Percentiles rank a stretch among this genome's conserved stretches.
Conservation (phyloP, 2,329 filamentous ascomycete genomes). For the Harringtonia lauricola region DNA sequence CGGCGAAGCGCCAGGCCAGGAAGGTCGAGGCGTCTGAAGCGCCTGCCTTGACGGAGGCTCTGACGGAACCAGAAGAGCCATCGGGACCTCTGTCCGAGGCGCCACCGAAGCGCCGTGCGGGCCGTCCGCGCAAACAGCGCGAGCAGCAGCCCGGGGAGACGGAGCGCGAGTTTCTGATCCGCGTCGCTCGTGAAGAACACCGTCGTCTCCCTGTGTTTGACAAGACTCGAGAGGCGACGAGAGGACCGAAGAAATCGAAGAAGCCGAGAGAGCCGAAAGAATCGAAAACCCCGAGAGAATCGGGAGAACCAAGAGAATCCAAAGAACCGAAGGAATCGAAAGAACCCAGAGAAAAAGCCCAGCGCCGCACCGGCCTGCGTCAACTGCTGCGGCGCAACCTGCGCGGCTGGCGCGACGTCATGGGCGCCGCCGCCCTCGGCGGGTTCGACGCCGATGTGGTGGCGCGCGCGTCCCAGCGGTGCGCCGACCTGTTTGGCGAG, state of each 20-base stretch:
- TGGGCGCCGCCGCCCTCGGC: constrained; percentile 65
- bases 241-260: constrained; percentile 4
- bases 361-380: too few relatives aligned
- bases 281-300: background rate
- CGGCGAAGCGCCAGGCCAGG: too few relatives aligned
- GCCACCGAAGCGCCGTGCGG: constrained; percentile 2
- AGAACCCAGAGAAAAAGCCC: background rate
- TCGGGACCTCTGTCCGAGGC: too few relatives aligned
- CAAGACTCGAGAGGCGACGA: constrained; percentile 4
- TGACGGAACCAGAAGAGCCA: too few relatives aligned
- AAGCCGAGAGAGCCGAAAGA: background rate
- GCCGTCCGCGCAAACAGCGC: constrained; percentile 28
- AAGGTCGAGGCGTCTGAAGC: too few relatives aligned
- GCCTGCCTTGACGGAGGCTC: too few relatives aligned
- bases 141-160: constrained; percentile 31
- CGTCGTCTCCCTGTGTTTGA: constrained; percentile 7
- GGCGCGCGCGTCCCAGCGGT: constrained; percentile 60
- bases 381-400: constrained; percentile 25
- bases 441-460: constrained; percentile 58
- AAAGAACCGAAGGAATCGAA: background rate
- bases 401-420: constrained; percentile 76
- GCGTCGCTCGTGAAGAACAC: constrained; percentile 31
- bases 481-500: constrained; percentile 64
- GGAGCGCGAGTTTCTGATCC: constrained; percentile 31
- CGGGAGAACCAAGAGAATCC: background rate